Conservation (phyloP, 2,329 filamentous ascomycete genomes). For the Colletotrichum sp. region DNA sequence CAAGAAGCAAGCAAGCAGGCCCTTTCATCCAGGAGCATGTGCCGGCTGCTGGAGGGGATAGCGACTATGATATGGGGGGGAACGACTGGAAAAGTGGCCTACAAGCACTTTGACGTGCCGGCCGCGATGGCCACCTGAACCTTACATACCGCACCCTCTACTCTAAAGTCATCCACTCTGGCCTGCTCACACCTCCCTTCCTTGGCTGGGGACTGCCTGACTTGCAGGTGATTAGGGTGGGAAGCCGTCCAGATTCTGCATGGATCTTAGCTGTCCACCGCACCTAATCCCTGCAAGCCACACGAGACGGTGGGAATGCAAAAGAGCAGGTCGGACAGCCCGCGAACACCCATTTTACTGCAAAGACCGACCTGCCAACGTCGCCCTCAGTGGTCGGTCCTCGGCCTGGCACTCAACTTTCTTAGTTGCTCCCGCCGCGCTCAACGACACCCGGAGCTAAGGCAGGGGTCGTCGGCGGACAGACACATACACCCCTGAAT, state of each 20-base stretch:
- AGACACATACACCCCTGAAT: constrained; percentile 9
- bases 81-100: constrained; percentile 5
- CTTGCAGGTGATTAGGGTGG: constrained; percentile 22
- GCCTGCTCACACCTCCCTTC: constrained; percentile 1
- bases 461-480: constrained; percentile 11
- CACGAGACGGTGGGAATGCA: constrained; percentile 17
- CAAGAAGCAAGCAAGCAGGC: neutral
- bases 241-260: constrained; percentile 23
- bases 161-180: constrained; percentile 17
- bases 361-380: neutral
- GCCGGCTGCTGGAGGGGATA: neutral
- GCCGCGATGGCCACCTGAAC: constrained; percentile 21
- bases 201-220: constrained; percentile 20
- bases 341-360: neutral
- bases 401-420: constrained; percentile 11
- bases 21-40: neutral
- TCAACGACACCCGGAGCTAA: constrained; percentile 14
- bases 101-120: constrained; percentile 13
- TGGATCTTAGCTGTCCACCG: constrained; percentile 14
- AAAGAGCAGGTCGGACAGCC: constrained; percentile 6
- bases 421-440: neutral
- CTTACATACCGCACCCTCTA: constrained; percentile 17
- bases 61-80: constrained; percentile 12
- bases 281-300: constrained; percentile 19
- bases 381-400: neutral